Evolutionary conservation across 148 eudicot species (phyloP).

Genomic region (Chenopodium formosanum): DNA sequence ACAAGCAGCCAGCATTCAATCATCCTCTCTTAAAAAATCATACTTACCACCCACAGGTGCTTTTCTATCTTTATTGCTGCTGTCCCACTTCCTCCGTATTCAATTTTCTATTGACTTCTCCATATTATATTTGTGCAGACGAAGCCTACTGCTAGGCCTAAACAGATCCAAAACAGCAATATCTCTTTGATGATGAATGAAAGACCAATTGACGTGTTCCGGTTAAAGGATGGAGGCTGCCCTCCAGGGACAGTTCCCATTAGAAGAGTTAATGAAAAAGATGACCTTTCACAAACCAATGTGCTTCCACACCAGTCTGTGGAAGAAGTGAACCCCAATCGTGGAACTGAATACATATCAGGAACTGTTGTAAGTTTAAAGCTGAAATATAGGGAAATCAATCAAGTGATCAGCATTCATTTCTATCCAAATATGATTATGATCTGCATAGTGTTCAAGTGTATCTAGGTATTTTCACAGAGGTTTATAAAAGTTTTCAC

Average conservation of each 20-base stretch:
- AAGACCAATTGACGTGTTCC: neutral
- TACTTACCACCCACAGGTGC: constrained; percentile 21
- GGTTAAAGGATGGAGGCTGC: constrained; percentile 21
- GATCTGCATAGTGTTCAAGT: neutral
- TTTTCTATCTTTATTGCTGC: neutral
- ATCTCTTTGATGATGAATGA: constrained; percentile 1
- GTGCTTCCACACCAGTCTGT: neutral
- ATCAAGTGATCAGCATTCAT: neutral
- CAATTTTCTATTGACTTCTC: neutral
- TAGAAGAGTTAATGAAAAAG: constrained; percentile 15
- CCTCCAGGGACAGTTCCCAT: constrained; percentile 22
- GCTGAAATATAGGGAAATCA: neutral
- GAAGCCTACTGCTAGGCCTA: constrained; percentile 18
- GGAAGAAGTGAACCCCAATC: neutral
- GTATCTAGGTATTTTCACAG: neutral
- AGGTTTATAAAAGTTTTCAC: no score
- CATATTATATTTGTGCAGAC: constrained; percentile 8
- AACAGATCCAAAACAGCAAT: neutral
- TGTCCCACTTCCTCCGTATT: neutral
- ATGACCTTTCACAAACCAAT: neutral
- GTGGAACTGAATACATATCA: constrained; percentile 12
- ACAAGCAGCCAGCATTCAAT: constrained; percentile 25
- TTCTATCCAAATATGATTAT: neutral
- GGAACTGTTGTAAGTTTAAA: constrained; percentile 15
- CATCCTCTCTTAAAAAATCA: constrained; percentile 25